Evolutionary conservation across 2,329 filamentous ascomycete genomes (phyloP), one percentile per base, ranked within the genome.

Genomic region (Calonectria crousiana): DNA sequence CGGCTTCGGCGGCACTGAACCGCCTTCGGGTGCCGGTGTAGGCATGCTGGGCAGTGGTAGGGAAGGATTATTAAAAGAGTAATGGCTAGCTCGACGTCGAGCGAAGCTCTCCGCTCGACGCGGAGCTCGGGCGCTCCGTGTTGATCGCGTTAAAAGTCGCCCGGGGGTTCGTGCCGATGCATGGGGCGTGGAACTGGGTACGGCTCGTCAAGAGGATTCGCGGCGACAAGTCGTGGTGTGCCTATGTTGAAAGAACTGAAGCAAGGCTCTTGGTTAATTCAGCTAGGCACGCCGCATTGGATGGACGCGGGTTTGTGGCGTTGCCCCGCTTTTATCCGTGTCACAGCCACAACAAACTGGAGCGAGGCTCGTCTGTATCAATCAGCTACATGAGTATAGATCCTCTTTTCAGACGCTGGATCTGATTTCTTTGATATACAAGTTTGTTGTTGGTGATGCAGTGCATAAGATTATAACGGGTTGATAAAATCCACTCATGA

Each of bases 1-100:
- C 23, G 84, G 84, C 69, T 85, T 86, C 16, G 82, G 80, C 69
- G 79, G 77, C 53, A 80, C 75, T 38, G 80, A 72, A 69, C 76
- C 77, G 20, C 77, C 77, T 32, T 78, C 76, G 34, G 78, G 74
- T 62, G 76, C 78, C 13, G 81, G 77, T 36, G 78, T 78, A 32
- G 84, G 78, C 84, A 85, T 85, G 74, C 30, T 76, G 18, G 9
- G 44, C 44, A 73, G 65, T 60, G 72, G 71, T 36, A 20, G 52
- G 38, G 68, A 60, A 26, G 66, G 66, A 51, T 75, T 49, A 18
- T 32, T 36, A 52, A 10, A 30, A 34, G n/a, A 41, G 51, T 51
- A 18, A 62, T 65, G 51, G 56, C 3, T 36, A 60, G 56, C 44
- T 56, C 67, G 38, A 30, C 8, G 47, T 44, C 51, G 34, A 65